Base-by-base conservation (phyloP, 805 yeast species). In the Spathaspora gorwiae region DNA sequence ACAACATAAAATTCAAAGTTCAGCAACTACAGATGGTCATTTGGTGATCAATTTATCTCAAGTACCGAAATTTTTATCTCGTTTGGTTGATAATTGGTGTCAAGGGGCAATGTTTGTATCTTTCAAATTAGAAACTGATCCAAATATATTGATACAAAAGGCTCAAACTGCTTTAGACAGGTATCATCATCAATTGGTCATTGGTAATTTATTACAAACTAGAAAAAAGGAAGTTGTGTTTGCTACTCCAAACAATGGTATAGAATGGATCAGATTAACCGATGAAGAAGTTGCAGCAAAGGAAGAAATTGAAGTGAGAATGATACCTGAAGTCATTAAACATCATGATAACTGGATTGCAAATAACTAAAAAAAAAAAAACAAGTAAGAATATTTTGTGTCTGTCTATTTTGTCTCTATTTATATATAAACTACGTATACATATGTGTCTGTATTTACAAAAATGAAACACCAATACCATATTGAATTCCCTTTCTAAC, bases 41-140 rank as follows among this genome's bases (percentile, higher is more conserved):
- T 70, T 94, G 38, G 79, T 84, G 7, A 87, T 94, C 9, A 86
- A 90, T 54, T 69, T 94, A 52, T 97, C 92, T 60, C 98, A 96
- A 5, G 99, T 94, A 3, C 99, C 99, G 14, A 94, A 94, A 60
- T 92, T 94, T 55, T 75, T 94, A 56, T 79, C 88, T 51, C 73
- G 96, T 46, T 70, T 94, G 49, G 97, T 90, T 1, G 95, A 88
- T 52, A 77, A 82, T 9, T 94, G 99, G 99, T 96, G 96, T 0
- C 96, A 95, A 2, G 79, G 83, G 10, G 95, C 97, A 1, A 87
- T 90, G 95, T 88, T 94, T 46, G 86, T 92, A 1, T 87, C 96
- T 13, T 94, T 94, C 69, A 94, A 94, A 64, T 75, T 94, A 42
- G 99, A 94, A 60, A 94, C 99, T 0, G 99, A 94, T 62, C 61